A percentile compares a stretch with the other conserved stretches of the same genome.
phyloP scores from a whole-genome alignment of 2,329 filamentous ascomycete genomes.

The Metarhizium album region DNA sequence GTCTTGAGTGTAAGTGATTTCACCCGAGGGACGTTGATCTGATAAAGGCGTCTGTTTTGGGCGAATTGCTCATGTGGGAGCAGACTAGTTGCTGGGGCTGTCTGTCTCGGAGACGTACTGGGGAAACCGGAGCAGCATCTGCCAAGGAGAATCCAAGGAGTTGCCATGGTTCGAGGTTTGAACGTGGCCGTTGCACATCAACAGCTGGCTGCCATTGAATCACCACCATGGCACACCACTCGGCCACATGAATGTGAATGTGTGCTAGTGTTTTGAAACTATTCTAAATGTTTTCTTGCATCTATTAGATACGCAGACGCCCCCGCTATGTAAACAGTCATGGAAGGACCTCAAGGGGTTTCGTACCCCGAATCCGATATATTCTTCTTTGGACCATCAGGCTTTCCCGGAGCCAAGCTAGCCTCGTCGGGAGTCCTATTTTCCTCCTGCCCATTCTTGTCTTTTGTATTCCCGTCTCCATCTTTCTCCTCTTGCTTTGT shows the following conservation, averaged over 20 bases:
- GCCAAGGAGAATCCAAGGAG: slow-evolving; percentile 2
- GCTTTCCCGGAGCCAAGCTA: neutral
- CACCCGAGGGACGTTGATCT: no score
- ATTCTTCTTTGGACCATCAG: slow-evolving; percentile 13
- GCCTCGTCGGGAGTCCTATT: neutral
- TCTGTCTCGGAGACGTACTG: slow-evolving; percentile 36
- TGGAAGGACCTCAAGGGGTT: slow-evolving; percentile 10
- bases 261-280: no score
- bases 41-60: slow-evolving; percentile 53
- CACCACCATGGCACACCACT: no score
- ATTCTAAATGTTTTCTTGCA: neutral
- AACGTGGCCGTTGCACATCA: no score
- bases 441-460: neutral
- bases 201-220: no score
- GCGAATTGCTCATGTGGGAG: slow-evolving; percentile 54
- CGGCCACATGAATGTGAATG: no score
- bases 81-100: slow-evolving; percentile 48
- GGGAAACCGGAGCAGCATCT: slow-evolving; percentile 20
- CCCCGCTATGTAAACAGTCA: neutral
- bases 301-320: neutral
- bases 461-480: neutral
- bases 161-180: no score
- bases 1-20: no score
- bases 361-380: slow-evolving; percentile 25
- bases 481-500: slow-evolving; percentile 10